phyloP scores from a whole-genome alignment of 2,329 filamentous ascomycete genomes.

The Talaromyces islandicus region DNA sequence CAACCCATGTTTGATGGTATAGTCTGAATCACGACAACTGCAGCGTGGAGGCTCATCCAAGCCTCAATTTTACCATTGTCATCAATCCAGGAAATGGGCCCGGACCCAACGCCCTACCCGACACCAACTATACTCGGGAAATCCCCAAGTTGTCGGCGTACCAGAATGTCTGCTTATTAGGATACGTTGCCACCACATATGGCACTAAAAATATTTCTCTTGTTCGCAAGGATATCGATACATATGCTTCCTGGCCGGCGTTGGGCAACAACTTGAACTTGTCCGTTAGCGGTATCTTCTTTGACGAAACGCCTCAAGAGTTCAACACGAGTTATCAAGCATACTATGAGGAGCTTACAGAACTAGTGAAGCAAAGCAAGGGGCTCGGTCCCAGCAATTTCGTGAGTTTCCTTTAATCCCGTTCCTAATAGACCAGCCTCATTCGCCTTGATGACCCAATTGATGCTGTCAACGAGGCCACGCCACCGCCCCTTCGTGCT shows the following conservation, averaged over 20 bases:
- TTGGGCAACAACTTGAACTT: slow-evolving; percentile 31
- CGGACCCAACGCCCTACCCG: slow-evolving; percentile 37
- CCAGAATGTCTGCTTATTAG: slow-evolving; percentile 45
- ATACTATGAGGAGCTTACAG: slow-evolving; percentile 29
- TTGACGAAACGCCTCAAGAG: slow-evolving; percentile 42
- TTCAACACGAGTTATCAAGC: slow-evolving; percentile 24
- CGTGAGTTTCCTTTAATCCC: slow-evolving; percentile 26
- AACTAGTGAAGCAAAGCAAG: slow-evolving; percentile 23
- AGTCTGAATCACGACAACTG: slow-evolving; percentile 4
- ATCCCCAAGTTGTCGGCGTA: slow-evolving; percentile 35
- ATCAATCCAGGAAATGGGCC: slow-evolving; percentile 46
- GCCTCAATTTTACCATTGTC: slow-evolving; percentile 45
- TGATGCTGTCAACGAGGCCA: background rate
- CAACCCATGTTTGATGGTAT: slow-evolving; percentile 7
- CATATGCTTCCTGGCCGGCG: slow-evolving; percentile 40
- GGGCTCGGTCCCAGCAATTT: slow-evolving; percentile 31
- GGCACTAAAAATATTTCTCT: slow-evolving; percentile 33
- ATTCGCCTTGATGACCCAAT: background rate
- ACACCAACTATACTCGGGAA: slow-evolving; percentile 39
- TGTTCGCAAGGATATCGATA: slow-evolving; percentile 39
- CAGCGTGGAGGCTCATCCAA: slow-evolving; percentile 33
- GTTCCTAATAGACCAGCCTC: background rate
- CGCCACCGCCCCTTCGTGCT: background rate
- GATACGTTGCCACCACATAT: slow-evolving; percentile 48
- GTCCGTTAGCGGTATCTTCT: slow-evolving; percentile 43